A percentile compares a stretch with the other conserved stretches of the same genome.
Conservation (phyloP, 352 stramenopile genomes). For the Phytophthora kernoviae region DNA sequence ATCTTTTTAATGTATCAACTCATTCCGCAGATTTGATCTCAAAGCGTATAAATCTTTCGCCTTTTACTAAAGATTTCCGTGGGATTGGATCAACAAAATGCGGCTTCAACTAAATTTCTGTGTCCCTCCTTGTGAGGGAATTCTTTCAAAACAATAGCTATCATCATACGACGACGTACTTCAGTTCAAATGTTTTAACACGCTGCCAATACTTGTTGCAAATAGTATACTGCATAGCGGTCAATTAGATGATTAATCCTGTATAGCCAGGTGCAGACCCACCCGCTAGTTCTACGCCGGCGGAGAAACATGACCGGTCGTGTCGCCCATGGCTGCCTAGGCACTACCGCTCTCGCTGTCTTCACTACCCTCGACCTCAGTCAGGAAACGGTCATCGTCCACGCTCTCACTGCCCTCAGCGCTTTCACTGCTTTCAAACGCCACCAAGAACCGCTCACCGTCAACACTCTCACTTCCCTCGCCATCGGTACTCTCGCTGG, state of each 20-base stretch:
- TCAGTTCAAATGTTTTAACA: too few relatives aligned
- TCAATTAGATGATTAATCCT: too few relatives aligned
- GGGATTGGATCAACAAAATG: slow-evolving; percentile 77
- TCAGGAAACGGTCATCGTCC: background rate
- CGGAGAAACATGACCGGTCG: too few relatives aligned
- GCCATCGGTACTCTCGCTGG: background rate
- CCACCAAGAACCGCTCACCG: background rate
- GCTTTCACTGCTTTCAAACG: background rate
- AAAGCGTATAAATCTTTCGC: slow-evolving; percentile 91
- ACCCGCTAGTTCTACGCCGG: too few relatives aligned
- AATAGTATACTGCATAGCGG: too few relatives aligned
- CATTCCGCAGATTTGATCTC: slow-evolving; percentile 76
- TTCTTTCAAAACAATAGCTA: background rate
- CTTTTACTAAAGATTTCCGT: slow-evolving; percentile 96
- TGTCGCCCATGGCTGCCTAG: too few relatives aligned
- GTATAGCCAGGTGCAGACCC: too few relatives aligned
- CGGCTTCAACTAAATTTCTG: slow-evolving; percentile 85
- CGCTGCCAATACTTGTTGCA: too few relatives aligned
- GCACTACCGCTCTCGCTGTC: background rate
- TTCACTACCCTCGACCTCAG: too few relatives aligned
- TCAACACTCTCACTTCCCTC: background rate
- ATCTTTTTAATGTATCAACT: slow-evolving; percentile 2
- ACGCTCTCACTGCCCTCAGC: background rate
- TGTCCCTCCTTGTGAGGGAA: slow-evolving; percentile 43
- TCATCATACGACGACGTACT: too few relatives aligned